Conservation (phyloP, 73 alveolate species). For the Tetrahymena malaccensis region DNA sequence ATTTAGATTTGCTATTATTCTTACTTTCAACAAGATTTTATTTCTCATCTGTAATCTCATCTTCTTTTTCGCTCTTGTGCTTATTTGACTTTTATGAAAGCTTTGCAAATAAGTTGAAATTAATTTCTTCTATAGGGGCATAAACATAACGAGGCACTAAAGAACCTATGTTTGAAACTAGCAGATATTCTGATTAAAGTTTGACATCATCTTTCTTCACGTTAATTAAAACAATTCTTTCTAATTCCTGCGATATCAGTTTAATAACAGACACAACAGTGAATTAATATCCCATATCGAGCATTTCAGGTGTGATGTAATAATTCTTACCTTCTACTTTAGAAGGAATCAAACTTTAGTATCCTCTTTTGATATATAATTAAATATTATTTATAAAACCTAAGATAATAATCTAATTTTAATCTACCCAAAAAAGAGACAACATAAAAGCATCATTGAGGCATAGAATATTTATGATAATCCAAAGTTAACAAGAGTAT, state of each 20-base stretch:
- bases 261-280: slow-evolving; percentile 14
- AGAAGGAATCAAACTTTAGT: neutral
- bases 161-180: slow-evolving; percentile 20
- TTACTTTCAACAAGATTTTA: neutral
- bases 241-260: slow-evolving; percentile 8
- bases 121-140: slow-evolving; percentile 12
- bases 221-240: slow-evolving; percentile 9
- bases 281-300: slow-evolving; percentile 13
- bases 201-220: neutral
- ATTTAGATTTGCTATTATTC: neutral
- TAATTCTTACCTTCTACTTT: neutral
- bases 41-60: neutral
- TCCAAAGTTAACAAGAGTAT: neutral
- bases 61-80: neutral
- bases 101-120: slow-evolving; percentile 15
- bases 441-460: neutral
- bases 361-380: neutral
- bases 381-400: neutral
- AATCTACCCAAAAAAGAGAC: neutral
- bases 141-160: slow-evolving; percentile 9
- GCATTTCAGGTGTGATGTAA: slow-evolving; percentile 4
- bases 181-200: slow-evolving; percentile 4
- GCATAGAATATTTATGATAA: neutral
- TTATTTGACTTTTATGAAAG: neutral
- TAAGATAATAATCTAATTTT: neutral